These are phyloP conservation scores for Teunomyces cretensis DNA, from an alignment of 805 yeast genomes.

Conservation along the genomic window DNA sequence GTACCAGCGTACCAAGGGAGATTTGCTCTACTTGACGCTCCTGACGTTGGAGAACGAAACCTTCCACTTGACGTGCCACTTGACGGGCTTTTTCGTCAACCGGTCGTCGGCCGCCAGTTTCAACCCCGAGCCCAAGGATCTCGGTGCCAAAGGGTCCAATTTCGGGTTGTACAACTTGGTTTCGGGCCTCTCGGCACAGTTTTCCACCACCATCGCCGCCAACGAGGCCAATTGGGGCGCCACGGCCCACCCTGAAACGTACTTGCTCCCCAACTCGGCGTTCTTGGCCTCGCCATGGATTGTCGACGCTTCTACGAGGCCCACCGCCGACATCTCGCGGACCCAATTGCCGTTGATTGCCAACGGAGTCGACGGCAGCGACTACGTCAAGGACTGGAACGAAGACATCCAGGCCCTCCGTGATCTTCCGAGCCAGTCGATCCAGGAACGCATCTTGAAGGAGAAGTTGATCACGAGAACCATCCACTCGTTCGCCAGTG, in stretches of 20 bases:
- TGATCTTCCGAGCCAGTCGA: slow-evolving; percentile 60
- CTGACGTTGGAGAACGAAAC: slow-evolving; percentile 81
- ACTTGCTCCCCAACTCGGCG: slow-evolving; percentile 59
- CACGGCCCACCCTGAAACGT: slow-evolving; percentile 51
- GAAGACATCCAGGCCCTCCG: slow-evolving; percentile 83
- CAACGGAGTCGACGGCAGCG: slow-evolving; percentile 62
- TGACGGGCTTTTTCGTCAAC: slow-evolving; percentile 78
- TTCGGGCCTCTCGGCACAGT: slow-evolving; percentile 62
- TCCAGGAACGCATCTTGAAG: slow-evolving; percentile 68
- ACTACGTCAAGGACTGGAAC: slow-evolving; percentile 74
- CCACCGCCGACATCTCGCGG: slow-evolving; percentile 57
- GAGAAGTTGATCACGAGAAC: slow-evolving; percentile 74
- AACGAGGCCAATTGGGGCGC: slow-evolving; percentile 48
- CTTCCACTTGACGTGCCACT: slow-evolving; percentile 73
- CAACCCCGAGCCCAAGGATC: slow-evolving; percentile 58
- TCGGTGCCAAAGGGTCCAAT: slow-evolving; percentile 32
- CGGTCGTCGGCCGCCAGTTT: slow-evolving; percentile 65
- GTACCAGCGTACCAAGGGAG: slow-evolving; percentile 63
- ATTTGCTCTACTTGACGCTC: slow-evolving; percentile 70
- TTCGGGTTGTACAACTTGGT: slow-evolving; percentile 64
- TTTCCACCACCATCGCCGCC: slow-evolving; percentile 49
- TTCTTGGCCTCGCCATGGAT: slow-evolving; percentile 78
- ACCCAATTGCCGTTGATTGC: slow-evolving; percentile 54
- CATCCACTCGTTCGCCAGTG: slow-evolving; percentile 70
- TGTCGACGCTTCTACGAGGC: slow-evolving; percentile 29